phyloP scores from a whole-genome alignment of 2,329 filamentous ascomycete species.

The Fusarium papillatum region DNA sequence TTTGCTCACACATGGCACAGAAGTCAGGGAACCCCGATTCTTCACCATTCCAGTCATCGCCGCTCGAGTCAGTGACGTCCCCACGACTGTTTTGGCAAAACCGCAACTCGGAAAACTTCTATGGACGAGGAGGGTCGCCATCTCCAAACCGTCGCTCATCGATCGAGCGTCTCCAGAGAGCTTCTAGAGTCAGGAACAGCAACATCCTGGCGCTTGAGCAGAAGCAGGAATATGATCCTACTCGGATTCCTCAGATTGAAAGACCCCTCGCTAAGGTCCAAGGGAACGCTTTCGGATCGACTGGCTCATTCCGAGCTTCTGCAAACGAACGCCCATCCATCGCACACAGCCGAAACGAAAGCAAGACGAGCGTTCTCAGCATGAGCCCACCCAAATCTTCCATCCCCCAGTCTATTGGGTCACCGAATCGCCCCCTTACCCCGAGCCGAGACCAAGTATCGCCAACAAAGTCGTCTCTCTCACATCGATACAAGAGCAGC shows the following conservation, averaged over 20 bases:
- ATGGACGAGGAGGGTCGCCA: slow-evolving; percentile 71
- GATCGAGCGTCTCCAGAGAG: slow-evolving; percentile 94
- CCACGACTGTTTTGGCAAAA: slow-evolving; percentile 94
- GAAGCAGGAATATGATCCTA: slow-evolving; percentile 92
- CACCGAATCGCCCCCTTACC: slow-evolving; percentile 51
- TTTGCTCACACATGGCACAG: slow-evolving; percentile 57
- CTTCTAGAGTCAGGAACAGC: slow-evolving; percentile 97
- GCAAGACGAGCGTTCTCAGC: slow-evolving; percentile 69
- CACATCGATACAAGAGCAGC: slow-evolving; percentile 75
- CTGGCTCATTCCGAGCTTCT: slow-evolving; percentile 67
- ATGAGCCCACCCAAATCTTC: slow-evolving; percentile 66
- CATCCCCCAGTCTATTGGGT: slow-evolving; percentile 50
- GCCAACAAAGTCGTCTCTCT: slow-evolving; percentile 91
- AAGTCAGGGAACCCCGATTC: slow-evolving; percentile 82
- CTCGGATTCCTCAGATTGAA: slow-evolving; percentile 82
- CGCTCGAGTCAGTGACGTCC: slow-evolving; percentile 76
- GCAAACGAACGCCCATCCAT: slow-evolving; percentile 55
- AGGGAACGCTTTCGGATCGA: slow-evolving; percentile 76
- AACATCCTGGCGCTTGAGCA: slow-evolving; percentile 95
- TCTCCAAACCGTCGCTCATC: slow-evolving; percentile 87
- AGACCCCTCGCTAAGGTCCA: slow-evolving; percentile 84
- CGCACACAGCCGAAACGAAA: slow-evolving; percentile 65
- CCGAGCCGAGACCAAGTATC: slow-evolving; percentile 81
- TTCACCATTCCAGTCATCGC: slow-evolving; percentile 89
- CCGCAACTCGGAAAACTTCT: slow-evolving; percentile 81